A percentile compares a stretch with the other conserved stretches of the same genome.
Conservation (phyloP, 148 eudicot genomes). For the Dysphania ambrosioides region DNA sequence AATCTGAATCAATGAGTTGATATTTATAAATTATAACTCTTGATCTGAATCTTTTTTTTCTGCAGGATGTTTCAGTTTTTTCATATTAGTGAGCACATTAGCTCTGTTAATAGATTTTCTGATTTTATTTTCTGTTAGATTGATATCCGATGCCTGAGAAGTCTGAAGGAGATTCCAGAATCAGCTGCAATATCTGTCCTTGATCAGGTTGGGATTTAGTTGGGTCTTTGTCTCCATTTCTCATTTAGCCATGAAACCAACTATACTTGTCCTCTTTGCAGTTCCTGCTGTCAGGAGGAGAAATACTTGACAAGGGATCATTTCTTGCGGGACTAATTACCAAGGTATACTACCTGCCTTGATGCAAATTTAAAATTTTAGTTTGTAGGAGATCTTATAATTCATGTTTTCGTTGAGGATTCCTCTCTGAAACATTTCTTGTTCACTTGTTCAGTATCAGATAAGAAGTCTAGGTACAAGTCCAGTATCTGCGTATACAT, state of each 20-base stretch:
- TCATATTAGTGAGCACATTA: neutral
- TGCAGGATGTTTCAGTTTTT: neutral
- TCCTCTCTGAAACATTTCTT: neutral
- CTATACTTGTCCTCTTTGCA: constrained; percentile 24
- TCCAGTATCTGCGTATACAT: constrained; percentile 28
- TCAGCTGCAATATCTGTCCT: constrained; percentile 66
- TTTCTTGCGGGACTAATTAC: constrained; percentile 51
- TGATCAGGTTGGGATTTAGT: constrained; percentile 51
- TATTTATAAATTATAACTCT: too few species aligned
- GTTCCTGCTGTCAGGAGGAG: constrained; percentile 71
- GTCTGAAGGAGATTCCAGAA: constrained; percentile 59
- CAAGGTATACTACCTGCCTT: constrained; percentile 41
- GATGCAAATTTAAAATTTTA: neutral
- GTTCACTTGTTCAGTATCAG: constrained; percentile 38
- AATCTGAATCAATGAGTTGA: too few species aligned
- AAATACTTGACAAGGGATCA: constrained; percentile 48
- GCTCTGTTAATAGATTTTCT: too few species aligned
- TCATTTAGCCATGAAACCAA: constrained; percentile 9
- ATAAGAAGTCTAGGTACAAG: constrained; percentile 33
- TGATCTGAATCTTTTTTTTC: neutral
- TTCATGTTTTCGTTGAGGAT: neutral
- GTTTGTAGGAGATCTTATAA: neutral
- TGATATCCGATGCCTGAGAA: constrained; percentile 41
- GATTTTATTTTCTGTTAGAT: constrained; percentile 37
- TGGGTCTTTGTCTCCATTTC: neutral